Conservation (phyloP, 2,329 filamentous ascomycete species). For the Setomelanomma holmii region DNA sequence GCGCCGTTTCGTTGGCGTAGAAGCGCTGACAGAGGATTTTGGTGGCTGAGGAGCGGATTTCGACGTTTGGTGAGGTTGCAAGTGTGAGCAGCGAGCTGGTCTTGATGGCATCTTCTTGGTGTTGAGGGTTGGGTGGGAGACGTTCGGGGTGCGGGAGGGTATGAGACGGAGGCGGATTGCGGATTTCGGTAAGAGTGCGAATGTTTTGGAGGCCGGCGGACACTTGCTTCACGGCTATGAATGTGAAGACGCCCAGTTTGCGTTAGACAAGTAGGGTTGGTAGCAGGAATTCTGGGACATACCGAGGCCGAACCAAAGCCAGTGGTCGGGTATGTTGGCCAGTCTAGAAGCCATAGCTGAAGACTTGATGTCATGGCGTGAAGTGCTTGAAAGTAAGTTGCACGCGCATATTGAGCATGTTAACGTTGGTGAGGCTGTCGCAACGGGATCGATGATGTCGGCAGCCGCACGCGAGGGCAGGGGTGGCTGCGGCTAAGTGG, state of each 20-base stretch:
- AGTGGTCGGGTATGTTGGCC: constrained; percentile 53
- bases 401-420: constrained; percentile 5
- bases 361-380: constrained; percentile 1
- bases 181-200: constrained; percentile 71
- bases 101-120: constrained; percentile 67
- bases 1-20: constrained; percentile 26
- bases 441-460: constrained; percentile 27
- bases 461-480: constrained; percentile 15
- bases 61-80: constrained; percentile 50
- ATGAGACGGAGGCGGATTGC: constrained; percentile 69
- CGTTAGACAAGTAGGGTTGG: constrained; percentile 40
- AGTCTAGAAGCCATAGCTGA: constrained; percentile 18
- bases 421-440: constrained; percentile 4
- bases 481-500: constrained; percentile 13
- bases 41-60: constrained; percentile 51
- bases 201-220: constrained; percentile 65
- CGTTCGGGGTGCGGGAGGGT: background rate
- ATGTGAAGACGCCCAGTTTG: constrained; percentile 61
- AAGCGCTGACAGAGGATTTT: constrained; percentile 49
- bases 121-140: constrained; percentile 62
- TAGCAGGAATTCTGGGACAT: no score
- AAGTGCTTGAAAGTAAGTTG: no score
- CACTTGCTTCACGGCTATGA: constrained; percentile 65
- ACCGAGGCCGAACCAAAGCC: constrained; percentile 57
- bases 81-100: constrained; percentile 51